A percentile compares a stretch with the other conserved stretches of the same genome.
These are phyloP conservation scores for Tulasnella sp. DNA, from an alignment of 768 basidiomycete genomes.

Conservation along the genomic window DNA sequence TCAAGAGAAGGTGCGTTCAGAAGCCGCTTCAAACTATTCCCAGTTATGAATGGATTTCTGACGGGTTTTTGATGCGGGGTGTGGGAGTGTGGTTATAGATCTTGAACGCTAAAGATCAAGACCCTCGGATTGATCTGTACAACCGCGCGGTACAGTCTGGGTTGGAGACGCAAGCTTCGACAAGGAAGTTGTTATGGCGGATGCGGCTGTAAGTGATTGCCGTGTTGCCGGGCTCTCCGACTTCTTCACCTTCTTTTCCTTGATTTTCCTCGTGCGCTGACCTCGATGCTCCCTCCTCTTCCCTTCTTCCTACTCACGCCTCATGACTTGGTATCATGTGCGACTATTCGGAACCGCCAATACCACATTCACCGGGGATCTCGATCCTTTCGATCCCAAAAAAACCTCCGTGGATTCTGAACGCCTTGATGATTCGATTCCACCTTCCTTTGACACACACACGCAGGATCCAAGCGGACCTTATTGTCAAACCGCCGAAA, in stretches of 20 bases:
- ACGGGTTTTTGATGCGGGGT: no score
- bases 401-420: no score
- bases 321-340: no score
- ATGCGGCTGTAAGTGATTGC: conserved; percentile 62
- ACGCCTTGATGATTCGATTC: no score
- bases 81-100: no score
- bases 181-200: conserved; percentile 67
- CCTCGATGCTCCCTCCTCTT: no score
- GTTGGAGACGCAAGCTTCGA: conserved; percentile 56
- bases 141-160: conserved; percentile 65
- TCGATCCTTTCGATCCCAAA: no score
- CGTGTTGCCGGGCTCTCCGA: not conserved
- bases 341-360: no score
- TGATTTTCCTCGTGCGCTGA: no score
- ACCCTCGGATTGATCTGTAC: conserved; percentile 69
- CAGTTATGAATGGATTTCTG: conserved; percentile 2
- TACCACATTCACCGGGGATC: no score
- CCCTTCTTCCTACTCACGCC: no score
- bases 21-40: not conserved
- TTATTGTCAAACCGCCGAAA: conserved; percentile 59
- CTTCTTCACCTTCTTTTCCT: not conserved
- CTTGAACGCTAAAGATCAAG: conserved; percentile 65
- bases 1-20: conserved; percentile 62
- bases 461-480: conserved; percentile 66
- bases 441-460: conserved; percentile 16